Evolutionary conservation across 768 basidiomycete genomes (phyloP), one percentile per base, ranked within the genome.

Genomic region (Rhodotorula diobovata): DNA sequence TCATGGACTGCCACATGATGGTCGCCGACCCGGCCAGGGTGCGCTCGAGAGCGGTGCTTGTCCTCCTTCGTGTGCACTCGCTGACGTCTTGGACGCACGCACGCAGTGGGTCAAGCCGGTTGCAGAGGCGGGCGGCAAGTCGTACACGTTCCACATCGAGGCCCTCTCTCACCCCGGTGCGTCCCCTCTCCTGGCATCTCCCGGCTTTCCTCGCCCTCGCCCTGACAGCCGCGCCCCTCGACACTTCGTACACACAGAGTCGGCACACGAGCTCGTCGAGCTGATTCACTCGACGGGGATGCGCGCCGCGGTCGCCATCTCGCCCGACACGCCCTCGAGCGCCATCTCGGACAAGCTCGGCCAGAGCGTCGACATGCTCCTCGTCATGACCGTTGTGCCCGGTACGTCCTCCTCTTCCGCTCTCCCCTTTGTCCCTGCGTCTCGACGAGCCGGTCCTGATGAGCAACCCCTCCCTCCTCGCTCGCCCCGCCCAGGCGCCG

Each of bases 1-100:
- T 93, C 83, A 98, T 99, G 95, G 96, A 99, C 81, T 97, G 94
- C 81, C 96, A 99, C 82, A 98, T 98, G 96, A 99, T 99, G 96
- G 96, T 99, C 30, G 81, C 93, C 0, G 83, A 97, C 60, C 96
- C 96, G 18, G 91, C 90, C 78, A 88, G 89, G 84, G 94, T 91
- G 34, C 54, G 54, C 53, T n/a, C n/a, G n/a, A n/a, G 15, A 30
- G 5, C 50, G 7, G 9, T 51, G 39, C 37, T 32, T 14, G 9
- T 51, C 48, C 30, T 35, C 28, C 54, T 25, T 32, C 34, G 28
- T 54, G 21, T 16, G 7, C 48, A 1, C 41, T 45, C 32, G 4
- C 59, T 30, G 6, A 25, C 43, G 16, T 8, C 48, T n/a, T 11
- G 6, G 16, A 14, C 45, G 34, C 39, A 48, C 34, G 7, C 21